Evolutionary conservation across 176 grass and related monocot genomes (phyloP).

Genomic region (Microstegium vimineum): DNA sequence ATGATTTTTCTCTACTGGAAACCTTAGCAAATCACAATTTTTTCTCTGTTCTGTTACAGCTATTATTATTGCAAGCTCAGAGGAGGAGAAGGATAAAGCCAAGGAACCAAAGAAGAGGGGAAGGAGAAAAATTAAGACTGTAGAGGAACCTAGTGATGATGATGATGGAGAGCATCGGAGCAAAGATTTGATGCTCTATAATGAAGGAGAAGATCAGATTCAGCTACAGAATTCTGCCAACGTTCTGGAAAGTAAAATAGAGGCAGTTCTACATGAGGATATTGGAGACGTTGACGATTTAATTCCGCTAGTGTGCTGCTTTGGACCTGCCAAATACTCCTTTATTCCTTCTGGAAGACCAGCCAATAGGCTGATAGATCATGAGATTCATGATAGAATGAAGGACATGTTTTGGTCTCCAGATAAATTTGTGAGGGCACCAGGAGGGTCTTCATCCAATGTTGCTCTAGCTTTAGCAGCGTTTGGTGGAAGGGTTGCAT

Average conservation of each 20-base stretch:
- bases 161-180: constrained; percentile 10
- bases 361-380: constrained; percentile 64
- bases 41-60: constrained; percentile 30
- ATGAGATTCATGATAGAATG: constrained; percentile 70
- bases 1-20: background rate
- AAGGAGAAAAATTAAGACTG: constrained; percentile 37
- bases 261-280: constrained; percentile 35
- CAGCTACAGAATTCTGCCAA: background rate
- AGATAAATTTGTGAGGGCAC: constrained; percentile 65
- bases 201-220: background rate
- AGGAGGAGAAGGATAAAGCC: constrained; percentile 30
- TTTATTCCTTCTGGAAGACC: constrained; percentile 83
- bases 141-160: constrained; percentile 16
- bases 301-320: constrained; percentile 71
- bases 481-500: constrained; percentile 58
- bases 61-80: constrained; percentile 11
- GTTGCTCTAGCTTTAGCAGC: constrained; percentile 71
- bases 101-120: constrained; percentile 58
- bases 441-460: constrained; percentile 71
- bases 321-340: constrained; percentile 66
- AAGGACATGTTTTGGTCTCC: constrained; percentile 74
- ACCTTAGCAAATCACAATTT: background rate
- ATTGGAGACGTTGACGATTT: constrained; percentile 41
- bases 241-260: constrained; percentile 38
- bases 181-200: constrained; percentile 10